Conservation (phyloP, 1,284 basidiomycete genomes). For the Neotropicomus parvogracilis region DNA sequence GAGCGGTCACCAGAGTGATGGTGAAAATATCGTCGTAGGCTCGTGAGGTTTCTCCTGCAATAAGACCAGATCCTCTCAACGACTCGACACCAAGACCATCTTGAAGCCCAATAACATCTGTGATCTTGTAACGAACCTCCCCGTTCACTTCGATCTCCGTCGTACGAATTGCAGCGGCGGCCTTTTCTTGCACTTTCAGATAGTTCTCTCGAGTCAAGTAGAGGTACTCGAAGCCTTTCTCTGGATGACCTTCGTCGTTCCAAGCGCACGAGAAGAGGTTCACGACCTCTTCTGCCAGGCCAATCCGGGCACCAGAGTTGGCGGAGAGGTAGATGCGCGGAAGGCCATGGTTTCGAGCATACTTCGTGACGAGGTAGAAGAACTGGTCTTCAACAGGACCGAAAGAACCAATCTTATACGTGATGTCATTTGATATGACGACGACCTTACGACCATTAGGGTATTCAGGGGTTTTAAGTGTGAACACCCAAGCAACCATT, state of each 20-base stretch:
- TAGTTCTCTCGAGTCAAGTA: constrained; percentile 89
- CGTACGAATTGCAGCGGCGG: constrained; percentile 74
- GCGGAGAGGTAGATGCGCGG: constrained; percentile 97
- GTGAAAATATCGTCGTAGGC: constrained; percentile 99
- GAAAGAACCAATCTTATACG: constrained; percentile 98
- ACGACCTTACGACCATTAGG: constrained; percentile 86
- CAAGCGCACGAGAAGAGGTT: constrained; percentile 91
- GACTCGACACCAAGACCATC: constrained; percentile 99
- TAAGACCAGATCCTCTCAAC: constrained; percentile 93
- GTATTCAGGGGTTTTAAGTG: constrained; percentile 90
- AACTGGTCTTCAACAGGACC: constrained; percentile 94
- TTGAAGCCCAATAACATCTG: constrained; percentile 93
- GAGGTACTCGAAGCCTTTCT: constrained; percentile 96
- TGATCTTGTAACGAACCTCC: constrained; percentile 89
- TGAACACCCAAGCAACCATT: constrained; percentile 99
- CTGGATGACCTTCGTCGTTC: constrained; percentile 76
- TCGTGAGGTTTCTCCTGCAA: constrained; percentile 97
- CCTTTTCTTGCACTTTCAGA: constrained; percentile 81
- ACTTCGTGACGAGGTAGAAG: constrained; percentile 94
- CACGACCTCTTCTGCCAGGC: constrained; percentile 91
- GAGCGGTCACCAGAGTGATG: constrained; percentile 96
- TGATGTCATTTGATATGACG: constrained; percentile 97
- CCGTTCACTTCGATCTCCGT: constrained; percentile 84
- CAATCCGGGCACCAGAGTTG: constrained; percentile 97
- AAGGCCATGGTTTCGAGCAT: constrained; percentile 84